Evolutionary conservation across 495 filamentous ascomycete genomes (phyloP), one percentile per base, ranked within the genome.

Genomic region (Penicillium canariense): DNA sequence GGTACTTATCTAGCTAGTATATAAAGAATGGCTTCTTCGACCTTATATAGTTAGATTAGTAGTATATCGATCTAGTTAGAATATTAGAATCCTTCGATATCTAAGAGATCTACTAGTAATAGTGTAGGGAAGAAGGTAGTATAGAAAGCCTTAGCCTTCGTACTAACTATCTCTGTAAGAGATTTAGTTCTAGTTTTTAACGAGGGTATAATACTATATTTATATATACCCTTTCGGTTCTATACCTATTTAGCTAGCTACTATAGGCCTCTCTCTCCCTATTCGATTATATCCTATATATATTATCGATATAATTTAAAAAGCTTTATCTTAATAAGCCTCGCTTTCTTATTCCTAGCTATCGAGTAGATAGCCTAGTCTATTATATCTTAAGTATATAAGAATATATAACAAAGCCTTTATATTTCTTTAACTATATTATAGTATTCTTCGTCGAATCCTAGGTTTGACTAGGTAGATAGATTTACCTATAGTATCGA

Each of bases 301-400:
- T 34, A 14, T 2, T 38, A 38, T 5, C 48, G 54, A n/a, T 54
- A 35, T 17, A 35, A 45, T 28, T 11, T 3, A 0, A 32, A 36
- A 0, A 60, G 35, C 11, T 27, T 23, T 36, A 38, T 54, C 5
- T 53, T 53, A 30, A 61, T 30, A 1, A 56, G 18, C 3, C 48
- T 35, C 5, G 55, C 49, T 39, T 63, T 56, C 5, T 18, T 26
- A 26, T 59, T 62, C 11, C 47, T 45, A 15, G 50, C 47, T 11
- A 18, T 9, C 0, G 35, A 28, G 27, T 59, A 62, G 1, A 11
- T 4, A 5, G 26, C 27, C 59, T 27, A 57, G 18, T 48, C 27
- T 23, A 35, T 48, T 1, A 44, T 40, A 20, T 53, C 42, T 11
- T 56, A 17, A 2, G 38, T 57, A 10, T n/a, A 26, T 15, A 30